phyloP scores from a whole-genome alignment of 2,329 filamentous ascomycete species.

The Penicillium hordei region DNA sequence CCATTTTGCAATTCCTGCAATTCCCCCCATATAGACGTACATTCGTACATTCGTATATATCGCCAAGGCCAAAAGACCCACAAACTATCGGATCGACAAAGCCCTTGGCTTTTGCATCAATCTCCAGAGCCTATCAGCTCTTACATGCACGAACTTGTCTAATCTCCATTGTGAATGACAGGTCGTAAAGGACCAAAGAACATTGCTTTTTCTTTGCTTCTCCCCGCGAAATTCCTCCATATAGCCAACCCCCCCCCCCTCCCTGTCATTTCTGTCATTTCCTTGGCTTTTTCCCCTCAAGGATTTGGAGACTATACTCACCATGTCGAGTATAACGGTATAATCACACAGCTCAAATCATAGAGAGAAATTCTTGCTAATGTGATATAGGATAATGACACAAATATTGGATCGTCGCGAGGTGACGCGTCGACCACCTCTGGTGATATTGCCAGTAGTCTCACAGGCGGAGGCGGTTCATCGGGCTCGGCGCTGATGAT shows the following conservation, averaged over 20 bases:
- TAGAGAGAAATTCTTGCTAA: neutral
- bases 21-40: no score
- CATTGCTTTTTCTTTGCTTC: conserved; percentile 8
- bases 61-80: conserved; percentile 8
- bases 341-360: neutral
- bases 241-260: neutral
- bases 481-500: conserved; percentile 51
- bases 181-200: conserved; percentile 22
- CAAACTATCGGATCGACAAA: conserved; percentile 22
- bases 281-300: neutral
- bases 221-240: conserved; percentile 12
- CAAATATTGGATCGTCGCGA: conserved; percentile 44
- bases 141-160: neutral
- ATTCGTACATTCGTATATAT: neutral
- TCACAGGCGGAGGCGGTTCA: conserved; percentile 44
- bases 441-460: conserved; percentile 29
- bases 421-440: conserved; percentile 40
- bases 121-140: conserved; percentile 20
- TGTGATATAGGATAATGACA: conserved; percentile 38
- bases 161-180: conserved; percentile 25
- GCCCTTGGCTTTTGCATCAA: conserved; percentile 14
- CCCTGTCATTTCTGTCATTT: neutral
- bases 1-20: no score
- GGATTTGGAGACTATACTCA: conserved; percentile 5
- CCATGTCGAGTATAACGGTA: conserved; percentile 22